Conservation (phyloP, 257 asterid species). For the Salvia rosmarinus region DNA sequence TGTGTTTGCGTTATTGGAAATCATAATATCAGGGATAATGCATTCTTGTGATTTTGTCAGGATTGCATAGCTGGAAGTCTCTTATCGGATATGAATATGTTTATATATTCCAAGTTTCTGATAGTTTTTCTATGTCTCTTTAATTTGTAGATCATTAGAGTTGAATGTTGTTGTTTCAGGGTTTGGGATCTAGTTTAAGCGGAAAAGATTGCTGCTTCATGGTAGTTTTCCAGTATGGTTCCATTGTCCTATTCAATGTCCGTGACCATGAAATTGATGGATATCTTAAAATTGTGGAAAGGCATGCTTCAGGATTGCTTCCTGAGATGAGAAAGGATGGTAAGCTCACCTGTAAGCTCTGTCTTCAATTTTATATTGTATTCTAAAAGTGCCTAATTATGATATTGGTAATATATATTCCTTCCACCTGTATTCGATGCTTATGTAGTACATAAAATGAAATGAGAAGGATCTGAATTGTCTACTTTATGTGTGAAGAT, state of each 20-base stretch:
- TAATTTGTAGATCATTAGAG: conserved; percentile 20
- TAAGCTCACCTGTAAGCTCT: conserved; percentile 41
- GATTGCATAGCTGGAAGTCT: background rate
- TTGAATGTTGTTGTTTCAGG: conserved; percentile 50
- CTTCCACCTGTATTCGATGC: background rate
- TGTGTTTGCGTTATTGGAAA: background rate
- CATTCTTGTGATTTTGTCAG: background rate
- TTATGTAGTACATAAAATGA: conserved; percentile 3
- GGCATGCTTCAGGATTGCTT: conserved; percentile 81
- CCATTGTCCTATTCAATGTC: conserved; percentile 90
- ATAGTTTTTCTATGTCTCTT: background rate
- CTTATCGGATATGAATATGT: too few relatives aligned
- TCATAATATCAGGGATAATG: background rate
- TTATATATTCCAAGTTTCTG: too few relatives aligned
- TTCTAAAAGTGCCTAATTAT: background rate
- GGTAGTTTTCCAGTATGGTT: conserved; percentile 96
- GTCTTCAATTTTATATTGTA: background rate
- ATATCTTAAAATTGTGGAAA: conserved; percentile 71
- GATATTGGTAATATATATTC: background rate
- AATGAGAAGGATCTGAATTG: background rate
- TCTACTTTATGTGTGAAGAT: background rate
- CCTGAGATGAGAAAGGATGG: conserved; percentile 98
- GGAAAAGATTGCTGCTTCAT: conserved; percentile 75
- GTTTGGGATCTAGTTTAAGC: conserved; percentile 58
- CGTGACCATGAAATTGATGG: conserved; percentile 80